Evolutionary conservation across 345 rosid species (phyloP), one percentile per base, ranked within the genome.

Genomic region (Dovyalis caffra): DNA sequence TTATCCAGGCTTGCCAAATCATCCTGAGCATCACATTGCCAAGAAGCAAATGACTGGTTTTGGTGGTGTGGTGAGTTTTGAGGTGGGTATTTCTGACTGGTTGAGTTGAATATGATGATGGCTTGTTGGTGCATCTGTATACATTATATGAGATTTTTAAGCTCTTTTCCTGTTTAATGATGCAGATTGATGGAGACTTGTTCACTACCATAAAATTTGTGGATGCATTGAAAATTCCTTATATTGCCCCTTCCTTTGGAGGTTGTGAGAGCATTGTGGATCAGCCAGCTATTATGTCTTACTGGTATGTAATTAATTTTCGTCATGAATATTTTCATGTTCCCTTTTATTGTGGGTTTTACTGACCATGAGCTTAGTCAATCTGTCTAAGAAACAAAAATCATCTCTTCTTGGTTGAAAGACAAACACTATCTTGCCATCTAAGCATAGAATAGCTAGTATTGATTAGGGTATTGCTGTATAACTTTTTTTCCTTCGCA

Each of bases 1-100:
- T 82, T 95, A 95, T 87, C 97, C 95, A 66, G 99, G 98, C 74
- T 85, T 95, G 84, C 75, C 88, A 37, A 91, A 95, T 90, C 99
- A 95, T 81, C 97, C 97, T 68, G 99, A 95, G 65, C 92, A 95
- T 87, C 82, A 86, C 73, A 80, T 95, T 76, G 98, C 99, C 76
- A 90, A 92, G 86, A 77, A 72, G 81, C 99, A 95, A 84, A 95
- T 95, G 99, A 90, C 90, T 66, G 99, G 99, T 77, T 95, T 85
- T 84, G 98, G 98, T 66, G 99, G 99, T 76, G 99, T 95, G 56
- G 97, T 95, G 76, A 95, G 99, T 87, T 93, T 95, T 79, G 99
- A 95, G 99, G 99, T 89, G 78, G 70, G 84, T 58, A 23, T 68
- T 58, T 18, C 20, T 8, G 32, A 10, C 38, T 53, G 26, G 67